phyloP scores from a whole-genome alignment of 1,284 basidiomycete genomes.

The Coniferiporia sulphurascens region DNA sequence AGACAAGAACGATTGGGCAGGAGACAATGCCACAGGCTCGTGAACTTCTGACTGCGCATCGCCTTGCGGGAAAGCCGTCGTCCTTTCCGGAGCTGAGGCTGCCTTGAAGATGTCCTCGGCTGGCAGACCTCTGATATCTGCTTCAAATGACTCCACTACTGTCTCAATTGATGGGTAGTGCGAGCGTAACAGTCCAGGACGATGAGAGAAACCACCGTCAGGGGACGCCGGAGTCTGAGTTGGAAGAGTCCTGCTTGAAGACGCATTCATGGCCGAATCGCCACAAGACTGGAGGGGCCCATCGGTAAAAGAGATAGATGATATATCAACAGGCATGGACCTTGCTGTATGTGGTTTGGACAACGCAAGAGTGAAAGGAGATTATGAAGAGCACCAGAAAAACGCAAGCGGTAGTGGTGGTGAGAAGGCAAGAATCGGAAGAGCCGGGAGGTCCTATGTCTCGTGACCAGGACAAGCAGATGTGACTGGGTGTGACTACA shows the following conservation, averaged over 20 bases:
- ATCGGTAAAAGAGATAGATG: slow-evolving; percentile 4
- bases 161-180: slow-evolving; percentile 3
- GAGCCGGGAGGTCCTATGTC: neutral
- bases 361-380: neutral
- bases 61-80: slow-evolving; percentile 4
- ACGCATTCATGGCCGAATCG: slow-evolving; percentile 8
- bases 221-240: slow-evolving; percentile 7
- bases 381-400: neutral
- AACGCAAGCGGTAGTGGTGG: neutral
- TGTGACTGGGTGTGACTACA: neutral
- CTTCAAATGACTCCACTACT: slow-evolving; percentile 3
- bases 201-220: neutral
- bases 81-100: slow-evolving; percentile 16
- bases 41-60: neutral
- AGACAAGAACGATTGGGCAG: slow-evolving; percentile 75
- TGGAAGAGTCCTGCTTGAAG: slow-evolving; percentile 6
- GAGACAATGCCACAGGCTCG: slow-evolving; percentile 39
- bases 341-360: neutral
- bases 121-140: neutral
- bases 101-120: slow-evolving; percentile 8
- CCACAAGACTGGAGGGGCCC: slow-evolving; percentile 8
- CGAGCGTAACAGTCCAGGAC: neutral
- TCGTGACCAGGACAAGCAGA: neutral
- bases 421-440: neutral
- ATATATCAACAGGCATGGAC: slow-evolving; percentile 11